phyloP scores from a whole-genome alignment of 1,284 basidiomycete genomes.

The Phellinidium pouzarii region DNA sequence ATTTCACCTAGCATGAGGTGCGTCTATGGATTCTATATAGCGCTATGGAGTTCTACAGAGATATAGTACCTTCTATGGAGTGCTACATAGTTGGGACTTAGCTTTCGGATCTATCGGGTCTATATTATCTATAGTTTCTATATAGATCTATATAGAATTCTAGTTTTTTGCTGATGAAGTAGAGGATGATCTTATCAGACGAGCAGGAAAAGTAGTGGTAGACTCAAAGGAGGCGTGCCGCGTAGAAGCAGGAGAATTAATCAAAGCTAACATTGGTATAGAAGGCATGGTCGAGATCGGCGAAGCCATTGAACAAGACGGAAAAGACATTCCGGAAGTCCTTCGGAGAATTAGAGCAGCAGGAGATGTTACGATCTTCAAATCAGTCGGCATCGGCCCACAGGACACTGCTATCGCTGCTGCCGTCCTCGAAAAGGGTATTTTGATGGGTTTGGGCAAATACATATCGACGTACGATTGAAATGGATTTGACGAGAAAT shows the following conservation, averaged over 20 bases:
- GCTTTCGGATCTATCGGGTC: no score
- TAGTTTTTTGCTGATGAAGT: no score
- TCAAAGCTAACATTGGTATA: slow-evolving; percentile 38
- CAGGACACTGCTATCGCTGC: slow-evolving; percentile 68
- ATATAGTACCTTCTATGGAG: no score
- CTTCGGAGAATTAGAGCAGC: slow-evolving; percentile 28
- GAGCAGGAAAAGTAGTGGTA: slow-evolving; percentile 52
- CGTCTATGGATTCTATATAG: no score
- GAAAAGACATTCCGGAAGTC: slow-evolving; percentile 26
- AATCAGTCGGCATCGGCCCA: slow-evolving; percentile 70
- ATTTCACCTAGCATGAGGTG: no score
- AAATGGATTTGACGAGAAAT: neutral
- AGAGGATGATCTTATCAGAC: slow-evolving; percentile 47
- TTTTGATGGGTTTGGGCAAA: slow-evolving; percentile 33
- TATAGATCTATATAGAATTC: no score
- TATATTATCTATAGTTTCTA: no score
- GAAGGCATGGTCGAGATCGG: slow-evolving; percentile 54
- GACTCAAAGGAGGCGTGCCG: slow-evolving; percentile 67
- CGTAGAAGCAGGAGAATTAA: slow-evolving; percentile 74
- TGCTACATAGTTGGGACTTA: no score
- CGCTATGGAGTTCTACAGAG: no score
- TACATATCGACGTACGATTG: slow-evolving; percentile 34
- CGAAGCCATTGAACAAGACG: slow-evolving; percentile 37
- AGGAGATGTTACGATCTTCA: slow-evolving; percentile 63
- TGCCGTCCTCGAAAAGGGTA: slow-evolving; percentile 37